These are phyloP conservation scores for Lagenaria siceraria DNA, from an alignment of 306 rosid genomes.

Conservation along the genomic window DNA sequence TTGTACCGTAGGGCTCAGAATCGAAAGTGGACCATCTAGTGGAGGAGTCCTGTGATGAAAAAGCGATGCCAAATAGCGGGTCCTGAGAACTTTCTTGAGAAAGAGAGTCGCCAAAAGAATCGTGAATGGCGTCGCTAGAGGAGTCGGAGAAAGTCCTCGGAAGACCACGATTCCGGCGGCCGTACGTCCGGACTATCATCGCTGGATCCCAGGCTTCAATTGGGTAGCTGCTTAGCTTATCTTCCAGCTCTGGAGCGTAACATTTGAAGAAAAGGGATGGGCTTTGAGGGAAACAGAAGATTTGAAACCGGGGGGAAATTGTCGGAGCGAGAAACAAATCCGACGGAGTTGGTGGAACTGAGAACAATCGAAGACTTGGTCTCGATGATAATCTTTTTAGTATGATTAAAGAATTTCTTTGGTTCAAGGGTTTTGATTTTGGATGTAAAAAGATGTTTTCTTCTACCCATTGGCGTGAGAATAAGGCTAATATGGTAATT, in stretches of 20 bases:
- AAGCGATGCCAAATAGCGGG: slow-evolving; percentile 31
- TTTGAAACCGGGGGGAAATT: not conserved
- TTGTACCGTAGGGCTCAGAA: slow-evolving; percentile 43
- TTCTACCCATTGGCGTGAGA: not conserved
- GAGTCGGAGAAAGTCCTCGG: slow-evolving; percentile 48
- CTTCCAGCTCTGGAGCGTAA: not conserved
- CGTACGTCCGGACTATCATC: slow-evolving; percentile 90
- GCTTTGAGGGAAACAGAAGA: slow-evolving; percentile 14
- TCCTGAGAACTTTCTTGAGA: slow-evolving; percentile 46
- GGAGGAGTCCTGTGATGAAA: slow-evolving; percentile 78
- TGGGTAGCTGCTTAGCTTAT: not conserved
- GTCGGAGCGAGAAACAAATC: not conserved
- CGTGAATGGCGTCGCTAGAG: slow-evolving; percentile 54
- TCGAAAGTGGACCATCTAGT: slow-evolving; percentile 69
- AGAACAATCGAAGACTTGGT: not conserved
- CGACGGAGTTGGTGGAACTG: not conserved
- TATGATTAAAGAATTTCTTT: not conserved
- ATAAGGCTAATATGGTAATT: not conserved
- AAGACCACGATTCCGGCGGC: slow-evolving; percentile 63
- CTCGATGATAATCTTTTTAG: not conserved
- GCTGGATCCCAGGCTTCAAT: slow-evolving; percentile 11
- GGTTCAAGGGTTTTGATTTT: slow-evolving; percentile 1
- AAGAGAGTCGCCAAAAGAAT: slow-evolving; percentile 26
- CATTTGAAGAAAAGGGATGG: slow-evolving; percentile 11
- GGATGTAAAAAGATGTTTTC: not conserved